phyloP scores from a whole-genome alignment of 352 stramenopile species.

The Phytophthora citricola region DNA sequence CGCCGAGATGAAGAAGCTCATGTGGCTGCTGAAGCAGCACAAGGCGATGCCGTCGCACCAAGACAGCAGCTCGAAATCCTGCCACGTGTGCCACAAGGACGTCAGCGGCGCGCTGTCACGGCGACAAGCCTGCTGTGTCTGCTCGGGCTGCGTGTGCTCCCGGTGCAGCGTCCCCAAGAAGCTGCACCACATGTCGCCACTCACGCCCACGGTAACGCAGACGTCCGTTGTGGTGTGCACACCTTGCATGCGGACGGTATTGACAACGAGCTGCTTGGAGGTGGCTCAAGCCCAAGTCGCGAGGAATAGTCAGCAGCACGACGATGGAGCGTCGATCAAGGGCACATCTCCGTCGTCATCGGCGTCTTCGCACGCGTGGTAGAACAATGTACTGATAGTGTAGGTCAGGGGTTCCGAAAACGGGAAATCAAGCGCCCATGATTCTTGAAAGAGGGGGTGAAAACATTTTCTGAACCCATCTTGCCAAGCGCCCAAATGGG shows the following conservation, averaged over 20 bases:
- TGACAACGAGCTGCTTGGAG: constrained; percentile 31
- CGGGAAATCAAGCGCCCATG: too few relatives aligned
- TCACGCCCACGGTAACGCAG: constrained; percentile 32
- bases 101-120: constrained; percentile 24
- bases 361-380: constrained; percentile 23
- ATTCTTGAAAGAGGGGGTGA: too few relatives aligned
- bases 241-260: constrained; percentile 32
- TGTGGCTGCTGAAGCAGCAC: constrained; percentile 37
- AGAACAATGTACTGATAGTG: not conserved
- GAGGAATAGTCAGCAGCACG: not conserved
- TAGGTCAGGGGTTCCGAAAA: not conserved
- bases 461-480: too few relatives aligned
- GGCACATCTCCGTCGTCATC: constrained; percentile 25
- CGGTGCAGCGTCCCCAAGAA: constrained; percentile 38
- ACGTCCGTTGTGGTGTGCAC: constrained; percentile 37
- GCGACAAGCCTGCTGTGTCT: constrained; percentile 31
- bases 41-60: constrained; percentile 6
- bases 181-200: constrained; percentile 38
- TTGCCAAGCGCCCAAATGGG: too few relatives aligned
- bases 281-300: constrained; percentile 26
- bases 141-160: constrained; percentile 30
- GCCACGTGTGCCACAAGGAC: constrained; percentile 36
- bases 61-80: constrained; percentile 16
- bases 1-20: constrained; percentile 45
- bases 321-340: constrained; percentile 24